Base-by-base conservation (phyloP, 164 flowering plant species). In the Umbellularia californica region DNA sequence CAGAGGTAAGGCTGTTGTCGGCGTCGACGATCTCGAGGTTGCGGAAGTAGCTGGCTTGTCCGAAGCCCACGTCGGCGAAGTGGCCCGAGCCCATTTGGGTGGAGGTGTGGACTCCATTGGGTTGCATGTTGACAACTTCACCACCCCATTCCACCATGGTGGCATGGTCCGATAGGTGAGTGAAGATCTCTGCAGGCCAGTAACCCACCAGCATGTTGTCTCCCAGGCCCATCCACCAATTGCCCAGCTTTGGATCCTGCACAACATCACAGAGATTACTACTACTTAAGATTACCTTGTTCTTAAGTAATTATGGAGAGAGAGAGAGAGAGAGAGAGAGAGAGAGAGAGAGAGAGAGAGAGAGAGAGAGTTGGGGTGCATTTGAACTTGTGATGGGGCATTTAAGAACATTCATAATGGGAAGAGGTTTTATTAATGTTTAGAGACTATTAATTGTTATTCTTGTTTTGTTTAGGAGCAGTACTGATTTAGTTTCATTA, bases 131-230 rank as follows among this genome's bases (percentile, higher is more conserved):
- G 73, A 91, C 95, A 81, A 91, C 90, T 80, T 88, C 92, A 1
- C 95, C 93, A 27, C 95, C 95, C 93, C 93, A 91, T 77, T 91
- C 95, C 27, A 89, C 90, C 93, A 88, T 88, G 3, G 88, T 84
- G 20, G 93, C 95, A 14, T 77, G 89, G 82, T 88, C 90, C 0
- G 83, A 84, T 30, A 91, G 58, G 81, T 89, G 93, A 0, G 93
- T 87, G 74, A 91, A 91, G 19, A 91, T 79, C 80, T 87, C 89
- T 0, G 90, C 84, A 9, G 93, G 95, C 92, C 93, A 89, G 72
- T 91, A 91, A 5, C 95, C 93, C 5, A 91, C 89, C 13, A 89
- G 75, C 2, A 82, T 83, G 74, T 83, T 83, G 74, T 87, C 90
- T 0, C 90, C 91, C 15, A 91, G 87, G 3, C 95, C 81, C 85